Conservation (phyloP, 768 basidiomycete species). For the Lentinula guzmanii region DNA sequence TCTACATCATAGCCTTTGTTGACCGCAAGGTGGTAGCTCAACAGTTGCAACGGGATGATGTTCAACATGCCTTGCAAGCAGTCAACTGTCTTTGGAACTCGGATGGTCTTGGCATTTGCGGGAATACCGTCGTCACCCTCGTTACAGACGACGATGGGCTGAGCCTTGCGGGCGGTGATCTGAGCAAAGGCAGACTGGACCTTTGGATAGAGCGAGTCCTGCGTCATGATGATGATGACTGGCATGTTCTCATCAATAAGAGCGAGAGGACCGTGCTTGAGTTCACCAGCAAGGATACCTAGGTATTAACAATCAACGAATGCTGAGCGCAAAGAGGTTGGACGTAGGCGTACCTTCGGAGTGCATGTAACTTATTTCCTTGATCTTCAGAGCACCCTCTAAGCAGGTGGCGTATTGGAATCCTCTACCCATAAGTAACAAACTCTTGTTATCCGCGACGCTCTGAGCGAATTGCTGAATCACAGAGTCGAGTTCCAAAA, state of each 20-base stretch:
- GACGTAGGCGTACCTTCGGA: slow-evolving; percentile 48
- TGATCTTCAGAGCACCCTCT: slow-evolving; percentile 98
- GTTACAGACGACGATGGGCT: slow-evolving; percentile 93
- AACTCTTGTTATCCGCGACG: slow-evolving; percentile 74
- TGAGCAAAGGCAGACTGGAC: slow-evolving; percentile 95
- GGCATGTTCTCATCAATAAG: slow-evolving; percentile 98
- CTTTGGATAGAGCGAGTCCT: slow-evolving; percentile 97
- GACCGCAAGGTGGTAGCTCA: slow-evolving; percentile 95
- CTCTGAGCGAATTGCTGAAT: slow-evolving; percentile 83
- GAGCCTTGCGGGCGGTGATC: slow-evolving; percentile 95
- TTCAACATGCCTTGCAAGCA: slow-evolving; percentile 94
- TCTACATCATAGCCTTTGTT: slow-evolving; percentile 97
- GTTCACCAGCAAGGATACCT: slow-evolving; percentile 95
- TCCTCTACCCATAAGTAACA: slow-evolving; percentile 96
- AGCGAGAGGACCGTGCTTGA: slow-evolving; percentile 98
- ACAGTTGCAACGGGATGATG: slow-evolving; percentile 91
- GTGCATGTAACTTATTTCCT: slow-evolving; percentile 96
- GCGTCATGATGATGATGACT: slow-evolving; percentile 99
- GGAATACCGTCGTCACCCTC: slow-evolving; percentile 82
- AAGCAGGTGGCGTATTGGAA: slow-evolving; percentile 99
- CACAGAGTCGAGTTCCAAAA: slow-evolving; percentile 71
- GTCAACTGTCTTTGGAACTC: slow-evolving; percentile 92
- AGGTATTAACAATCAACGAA: slow-evolving; percentile 10
- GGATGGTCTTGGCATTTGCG: slow-evolving; percentile 76
- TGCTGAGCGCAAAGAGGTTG: not conserved